phyloP scores from a whole-genome alignment of 164 flowering plant genomes.

The Stephania japonica region DNA sequence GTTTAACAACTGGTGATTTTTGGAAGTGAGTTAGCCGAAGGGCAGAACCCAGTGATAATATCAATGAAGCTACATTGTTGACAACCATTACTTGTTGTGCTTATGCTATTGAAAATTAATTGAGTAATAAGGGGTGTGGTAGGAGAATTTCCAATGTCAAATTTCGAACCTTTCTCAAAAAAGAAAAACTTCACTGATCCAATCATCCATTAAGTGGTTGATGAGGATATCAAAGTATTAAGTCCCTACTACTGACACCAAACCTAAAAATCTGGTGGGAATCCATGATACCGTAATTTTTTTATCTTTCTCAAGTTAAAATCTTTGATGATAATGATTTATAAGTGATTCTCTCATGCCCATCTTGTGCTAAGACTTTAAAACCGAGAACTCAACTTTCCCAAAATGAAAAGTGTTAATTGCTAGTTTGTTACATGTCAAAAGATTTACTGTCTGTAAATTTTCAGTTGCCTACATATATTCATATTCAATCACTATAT shows the following conservation, averaged over 20 bases:
- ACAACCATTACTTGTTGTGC: constrained; percentile 37
- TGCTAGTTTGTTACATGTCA: not conserved
- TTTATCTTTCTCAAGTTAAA: not conserved
- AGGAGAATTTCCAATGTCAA: constrained; percentile 41
- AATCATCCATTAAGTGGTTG: constrained; percentile 27
- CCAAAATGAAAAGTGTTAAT: not conserved
- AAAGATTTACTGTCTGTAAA: too few relatives aligned
- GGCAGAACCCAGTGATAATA: constrained; percentile 34
- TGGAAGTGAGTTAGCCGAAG: constrained; percentile 45
- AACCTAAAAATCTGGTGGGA: constrained; percentile 32
- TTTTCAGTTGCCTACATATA: too few relatives aligned
- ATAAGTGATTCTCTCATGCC: not conserved
- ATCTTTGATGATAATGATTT: not conserved
- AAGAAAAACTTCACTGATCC: constrained; percentile 30
- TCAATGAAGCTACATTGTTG: constrained; percentile 53
- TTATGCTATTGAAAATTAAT: constrained; percentile 37
- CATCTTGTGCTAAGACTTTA: not conserved
- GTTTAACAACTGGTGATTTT: constrained; percentile 22
- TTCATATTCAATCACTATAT: too few relatives aligned
- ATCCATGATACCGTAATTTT: constrained; percentile 33
- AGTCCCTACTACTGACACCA: constrained; percentile 26
- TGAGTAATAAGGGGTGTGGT: constrained; percentile 48
- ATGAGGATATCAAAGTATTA: constrained; percentile 28
- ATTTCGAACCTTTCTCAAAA: too few relatives aligned
- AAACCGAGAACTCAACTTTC: not conserved